Evolutionary conservation across 2,329 filamentous ascomycete species (phyloP).

Genomic region (Ceratocystis huliohia): DNA sequence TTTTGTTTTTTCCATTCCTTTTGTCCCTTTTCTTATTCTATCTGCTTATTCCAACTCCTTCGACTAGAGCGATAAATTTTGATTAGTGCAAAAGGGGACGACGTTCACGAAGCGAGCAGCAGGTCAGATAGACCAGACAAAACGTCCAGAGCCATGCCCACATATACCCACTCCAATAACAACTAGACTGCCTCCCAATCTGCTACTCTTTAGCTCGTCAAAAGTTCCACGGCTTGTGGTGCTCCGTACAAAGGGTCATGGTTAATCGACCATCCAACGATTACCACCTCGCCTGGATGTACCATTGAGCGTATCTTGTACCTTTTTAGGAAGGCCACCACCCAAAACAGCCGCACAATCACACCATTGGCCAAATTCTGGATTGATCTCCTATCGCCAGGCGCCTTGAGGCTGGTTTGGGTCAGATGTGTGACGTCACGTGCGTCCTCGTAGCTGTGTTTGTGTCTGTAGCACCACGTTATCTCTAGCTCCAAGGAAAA

Average conservation of each 20-base stretch:
- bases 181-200: no score
- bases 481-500: no score
- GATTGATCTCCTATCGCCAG: neutral
- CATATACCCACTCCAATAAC: no score
- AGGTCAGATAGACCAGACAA: neutral
- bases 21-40: neutral
- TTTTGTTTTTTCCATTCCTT: neutral
- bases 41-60: neutral
- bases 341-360: neutral
- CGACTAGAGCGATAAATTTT: neutral
- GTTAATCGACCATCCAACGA: neutral
- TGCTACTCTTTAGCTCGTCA: neutral
- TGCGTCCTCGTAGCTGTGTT: no score
- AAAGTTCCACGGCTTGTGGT: neutral
- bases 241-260: neutral
- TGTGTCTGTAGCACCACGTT: no score
- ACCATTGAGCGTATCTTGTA: neutral
- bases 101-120: neutral
- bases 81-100: neutral
- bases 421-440: no score
- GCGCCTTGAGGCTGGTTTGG: neutral
- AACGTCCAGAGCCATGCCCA: no score
- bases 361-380: neutral
- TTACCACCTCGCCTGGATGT: neutral
- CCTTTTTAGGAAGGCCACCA: neutral